A percentile compares a stretch with the other conserved stretches of the same genome.
phyloP scores from a whole-genome alignment of 1,284 basidiomycete genomes.

The Exobasidium rhododendri region DNA sequence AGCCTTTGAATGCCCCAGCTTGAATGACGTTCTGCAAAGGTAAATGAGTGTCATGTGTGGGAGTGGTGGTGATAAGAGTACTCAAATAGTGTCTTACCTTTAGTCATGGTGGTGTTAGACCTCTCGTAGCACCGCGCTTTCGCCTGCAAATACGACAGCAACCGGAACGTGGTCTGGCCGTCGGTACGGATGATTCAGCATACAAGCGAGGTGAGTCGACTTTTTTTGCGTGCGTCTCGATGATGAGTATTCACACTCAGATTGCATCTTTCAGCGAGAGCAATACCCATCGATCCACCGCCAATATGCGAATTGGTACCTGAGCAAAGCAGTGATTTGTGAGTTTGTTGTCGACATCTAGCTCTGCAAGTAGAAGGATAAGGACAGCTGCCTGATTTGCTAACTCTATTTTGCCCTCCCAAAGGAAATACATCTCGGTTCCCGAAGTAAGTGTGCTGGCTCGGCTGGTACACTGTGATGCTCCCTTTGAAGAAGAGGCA shows the following conservation, averaged over 20 bases:
- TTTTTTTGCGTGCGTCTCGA: no score
- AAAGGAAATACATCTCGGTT: background rate
- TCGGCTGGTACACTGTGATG: constrained; percentile 5
- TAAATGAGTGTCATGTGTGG: no score
- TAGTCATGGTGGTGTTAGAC: no score
- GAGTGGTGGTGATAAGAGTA: no score
- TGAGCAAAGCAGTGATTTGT: background rate
- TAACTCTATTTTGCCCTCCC: background rate
- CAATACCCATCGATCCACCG: constrained; percentile 16
- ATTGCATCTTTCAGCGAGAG: constrained; percentile 12
- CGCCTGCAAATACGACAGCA: constrained; percentile 8
- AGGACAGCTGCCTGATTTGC: background rate
- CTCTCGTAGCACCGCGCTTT: background rate
- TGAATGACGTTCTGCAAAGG: background rate
- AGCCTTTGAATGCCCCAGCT: background rate
- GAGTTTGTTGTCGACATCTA: no score
- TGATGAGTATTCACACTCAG: no score
- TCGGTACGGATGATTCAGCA: background rate
- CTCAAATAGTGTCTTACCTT: no score
- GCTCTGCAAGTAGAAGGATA: no score
- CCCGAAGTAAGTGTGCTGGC: constrained; percentile 3
- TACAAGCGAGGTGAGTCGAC: background rate
- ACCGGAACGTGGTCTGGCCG: background rate
- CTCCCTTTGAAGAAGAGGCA: background rate
- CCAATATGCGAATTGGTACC: constrained; percentile 15